phyloP scores from a whole-genome alignment of 1,139 yeast species.

The Torulaspora pretoriensis region DNA sequence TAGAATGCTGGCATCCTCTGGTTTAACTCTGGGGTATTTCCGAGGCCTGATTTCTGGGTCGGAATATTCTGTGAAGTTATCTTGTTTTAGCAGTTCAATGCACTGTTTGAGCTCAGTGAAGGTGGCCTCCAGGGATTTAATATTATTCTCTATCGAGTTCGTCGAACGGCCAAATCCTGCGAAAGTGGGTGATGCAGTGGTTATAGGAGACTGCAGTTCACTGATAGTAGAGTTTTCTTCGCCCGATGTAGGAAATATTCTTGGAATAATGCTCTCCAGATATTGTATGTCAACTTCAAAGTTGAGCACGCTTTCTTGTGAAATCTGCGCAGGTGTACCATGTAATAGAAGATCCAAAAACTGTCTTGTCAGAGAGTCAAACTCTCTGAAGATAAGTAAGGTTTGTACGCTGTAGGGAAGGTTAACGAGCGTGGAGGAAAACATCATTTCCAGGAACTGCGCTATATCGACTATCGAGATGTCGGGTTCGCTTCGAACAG shows the following conservation, averaged over 20 bases:
- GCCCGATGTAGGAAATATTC: conserved; percentile 37
- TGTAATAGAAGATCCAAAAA: conserved; percentile 58
- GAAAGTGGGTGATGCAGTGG: conserved; percentile 23
- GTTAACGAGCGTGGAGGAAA: conserved; percentile 79
- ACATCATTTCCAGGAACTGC: conserved; percentile 79
- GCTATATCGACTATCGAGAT: conserved; percentile 79
- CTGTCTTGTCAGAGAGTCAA: conserved; percentile 76
- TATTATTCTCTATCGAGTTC: conserved; percentile 34
- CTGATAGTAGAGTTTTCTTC: conserved; percentile 19
- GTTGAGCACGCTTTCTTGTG: conserved; percentile 50
- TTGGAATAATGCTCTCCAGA: conserved; percentile 49
- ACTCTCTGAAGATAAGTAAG: conserved; percentile 75
- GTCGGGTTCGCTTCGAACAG: conserved; percentile 58
- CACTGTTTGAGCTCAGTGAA: conserved; percentile 60
- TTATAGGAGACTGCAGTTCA: conserved; percentile 34
- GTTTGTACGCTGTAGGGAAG: conserved; percentile 77
- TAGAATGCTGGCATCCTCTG: conserved; percentile 52
- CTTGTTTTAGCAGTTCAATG: conserved; percentile 50
- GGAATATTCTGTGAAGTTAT: conserved; percentile 49
- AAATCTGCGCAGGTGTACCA: conserved; percentile 42
- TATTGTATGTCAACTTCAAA: conserved; percentile 61
- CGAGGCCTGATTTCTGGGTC: conserved; percentile 53
- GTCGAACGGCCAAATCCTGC: conserved; percentile 22
- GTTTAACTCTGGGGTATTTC: conserved; percentile 56
- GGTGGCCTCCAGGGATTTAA: conserved; percentile 46